A percentile compares a stretch with the other conserved stretches of the same genome.
These are phyloP conservation scores for Epichloe amarillans DNA, from an alignment of 2,329 filamentous ascomycete genomes.

Conservation along the genomic window DNA sequence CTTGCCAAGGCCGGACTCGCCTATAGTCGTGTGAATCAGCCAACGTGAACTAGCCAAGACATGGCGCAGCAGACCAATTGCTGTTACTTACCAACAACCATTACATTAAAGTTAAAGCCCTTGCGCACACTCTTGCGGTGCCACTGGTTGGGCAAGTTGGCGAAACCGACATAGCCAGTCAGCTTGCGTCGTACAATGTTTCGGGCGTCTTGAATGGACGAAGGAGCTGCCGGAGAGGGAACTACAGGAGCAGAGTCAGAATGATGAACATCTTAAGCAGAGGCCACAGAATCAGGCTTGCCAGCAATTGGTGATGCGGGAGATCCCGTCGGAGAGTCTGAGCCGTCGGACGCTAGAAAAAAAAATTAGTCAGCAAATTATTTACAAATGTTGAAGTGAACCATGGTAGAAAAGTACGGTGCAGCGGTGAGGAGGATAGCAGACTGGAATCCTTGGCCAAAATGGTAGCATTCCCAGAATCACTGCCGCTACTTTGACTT, in stretches of 20 bases:
- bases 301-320: slow-evolving; percentile 28
- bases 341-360: slow-evolving; percentile 33
- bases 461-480: background rate
- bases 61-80: background rate
- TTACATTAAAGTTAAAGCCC: slow-evolving; percentile 99
- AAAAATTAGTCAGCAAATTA: slow-evolving; percentile 2
- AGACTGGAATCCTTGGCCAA: background rate
- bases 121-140: slow-evolving; percentile 99
- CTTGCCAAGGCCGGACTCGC: slow-evolving; percentile 98
- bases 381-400: slow-evolving; percentile 3
- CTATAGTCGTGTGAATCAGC: slow-evolving; percentile 31
- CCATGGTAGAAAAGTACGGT: background rate
- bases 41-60: background rate
- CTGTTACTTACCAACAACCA: slow-evolving; percentile 88
- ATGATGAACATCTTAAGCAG: slow-evolving; percentile 18
- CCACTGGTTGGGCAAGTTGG: slow-evolving; percentile 98
- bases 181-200: slow-evolving; percentile 98
- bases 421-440: slow-evolving; percentile 21
- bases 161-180: slow-evolving; percentile 96
- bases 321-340: slow-evolving; percentile 28
- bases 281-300: slow-evolving; percentile 19
- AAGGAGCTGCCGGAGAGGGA: slow-evolving; percentile 19
- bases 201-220: slow-evolving; percentile 55
- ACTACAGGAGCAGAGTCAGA: slow-evolving; percentile 23
- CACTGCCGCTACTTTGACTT: background rate